These are phyloP conservation scores for Ustulina deusta DNA, from an alignment of 2,329 filamentous ascomycete species.

Conservation along the genomic window DNA sequence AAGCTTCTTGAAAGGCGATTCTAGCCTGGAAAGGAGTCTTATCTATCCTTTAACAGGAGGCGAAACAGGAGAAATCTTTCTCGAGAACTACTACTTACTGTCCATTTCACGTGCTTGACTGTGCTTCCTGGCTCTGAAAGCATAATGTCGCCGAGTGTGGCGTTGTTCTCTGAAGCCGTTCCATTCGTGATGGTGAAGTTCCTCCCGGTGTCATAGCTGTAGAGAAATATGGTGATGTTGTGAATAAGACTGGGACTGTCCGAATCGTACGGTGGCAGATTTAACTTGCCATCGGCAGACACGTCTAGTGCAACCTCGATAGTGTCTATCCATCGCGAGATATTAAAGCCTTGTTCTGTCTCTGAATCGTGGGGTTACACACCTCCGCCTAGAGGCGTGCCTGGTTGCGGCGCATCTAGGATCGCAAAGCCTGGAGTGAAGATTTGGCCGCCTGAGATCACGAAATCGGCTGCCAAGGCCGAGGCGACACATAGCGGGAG, in stretches of 20 bases:
- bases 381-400: slow-evolving; percentile 73
- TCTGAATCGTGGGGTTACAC: slow-evolving; percentile 47
- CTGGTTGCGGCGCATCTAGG: slow-evolving; percentile 73
- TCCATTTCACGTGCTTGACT: slow-evolving; percentile 79
- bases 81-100: slow-evolving; percentile 40
- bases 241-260: slow-evolving; percentile 68
- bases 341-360: slow-evolving; percentile 37
- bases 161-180: slow-evolving; percentile 63
- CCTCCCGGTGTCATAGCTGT: slow-evolving; percentile 69
- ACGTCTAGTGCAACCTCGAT: slow-evolving; percentile 76
- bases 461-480: slow-evolving; percentile 61
- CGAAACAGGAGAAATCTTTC: background rate
- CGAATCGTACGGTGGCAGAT: slow-evolving; percentile 67
- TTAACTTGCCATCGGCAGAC: slow-evolving; percentile 72
- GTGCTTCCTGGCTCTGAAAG: slow-evolving; percentile 73
- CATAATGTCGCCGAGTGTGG: slow-evolving; percentile 72
- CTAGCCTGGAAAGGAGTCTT: background rate
- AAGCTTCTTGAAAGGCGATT: background rate
- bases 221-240: slow-evolving; percentile 76
- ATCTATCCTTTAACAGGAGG: background rate
- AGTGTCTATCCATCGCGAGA: slow-evolving; percentile 55
- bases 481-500: slow-evolving; percentile 49
- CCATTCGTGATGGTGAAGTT: slow-evolving; percentile 78
- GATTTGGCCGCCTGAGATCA: slow-evolving; percentile 72
- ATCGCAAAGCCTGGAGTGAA: slow-evolving; percentile 77